These are phyloP conservation scores for Salix exigua DNA, from an alignment of 345 rosid genomes.

Conservation along the genomic window DNA sequence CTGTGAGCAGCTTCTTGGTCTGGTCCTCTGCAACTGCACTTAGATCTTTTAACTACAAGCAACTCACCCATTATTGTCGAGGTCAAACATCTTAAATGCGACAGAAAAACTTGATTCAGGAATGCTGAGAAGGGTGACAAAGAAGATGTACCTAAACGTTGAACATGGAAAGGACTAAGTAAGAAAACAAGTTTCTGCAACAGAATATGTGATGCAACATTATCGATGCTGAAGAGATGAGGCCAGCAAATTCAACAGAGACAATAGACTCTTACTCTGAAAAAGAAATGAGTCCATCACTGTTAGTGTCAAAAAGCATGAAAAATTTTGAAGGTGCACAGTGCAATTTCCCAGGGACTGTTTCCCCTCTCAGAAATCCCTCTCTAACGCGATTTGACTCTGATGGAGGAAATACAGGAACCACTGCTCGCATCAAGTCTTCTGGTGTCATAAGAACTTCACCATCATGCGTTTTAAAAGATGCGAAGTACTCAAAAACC, in stretches of 20 bases:
- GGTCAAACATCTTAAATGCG: constrained; percentile 31
- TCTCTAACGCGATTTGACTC: constrained; percentile 26
- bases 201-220: too few species aligned
- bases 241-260: background rate
- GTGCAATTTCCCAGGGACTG: constrained; percentile 15
- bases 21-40: too few species aligned
- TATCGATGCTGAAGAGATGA: background rate
- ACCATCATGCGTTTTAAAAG: constrained; percentile 13
- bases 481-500: constrained; percentile 31
- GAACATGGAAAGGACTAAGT: background rate
- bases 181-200: too few species aligned
- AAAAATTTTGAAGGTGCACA: constrained; percentile 23
- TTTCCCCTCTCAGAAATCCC: constrained; percentile 28
- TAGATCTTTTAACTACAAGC: background rate
- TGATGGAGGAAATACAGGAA: constrained; percentile 28
- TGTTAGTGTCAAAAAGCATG: constrained; percentile 31
- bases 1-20: too few species aligned
- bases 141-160: constrained; percentile 24
- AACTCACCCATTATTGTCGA: constrained; percentile 24
- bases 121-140: constrained; percentile 27
- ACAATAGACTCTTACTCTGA: constrained; percentile 17
- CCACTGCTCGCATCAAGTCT: constrained; percentile 31
- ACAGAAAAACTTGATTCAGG: constrained; percentile 31
- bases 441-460: constrained; percentile 29
- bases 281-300: constrained; percentile 28